Percentiles rank a stretch among this genome's conserved stretches.
phyloP scores from a whole-genome alignment of 225 moss, liverwort and hornwort genomes.

The Lunularia cruciata region DNA sequence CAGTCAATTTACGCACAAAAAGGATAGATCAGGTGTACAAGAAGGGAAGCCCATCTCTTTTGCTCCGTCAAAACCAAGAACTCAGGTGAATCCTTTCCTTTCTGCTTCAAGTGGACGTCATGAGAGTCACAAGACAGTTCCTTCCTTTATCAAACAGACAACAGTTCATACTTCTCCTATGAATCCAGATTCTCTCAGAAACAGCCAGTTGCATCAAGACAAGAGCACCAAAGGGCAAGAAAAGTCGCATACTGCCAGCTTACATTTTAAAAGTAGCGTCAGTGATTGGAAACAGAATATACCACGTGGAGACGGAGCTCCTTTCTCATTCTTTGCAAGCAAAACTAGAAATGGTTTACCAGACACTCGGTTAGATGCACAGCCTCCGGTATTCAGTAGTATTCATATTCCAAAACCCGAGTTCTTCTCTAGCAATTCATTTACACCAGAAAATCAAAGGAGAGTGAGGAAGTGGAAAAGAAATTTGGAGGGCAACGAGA shows the following conservation, averaged over 20 bases:
- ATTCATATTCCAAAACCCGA: background rate
- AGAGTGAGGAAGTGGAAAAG: conserved; percentile 23
- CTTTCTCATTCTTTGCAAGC: background rate
- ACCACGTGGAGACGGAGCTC: background rate
- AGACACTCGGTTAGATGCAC: background rate
- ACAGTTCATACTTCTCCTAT: background rate
- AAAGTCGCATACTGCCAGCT: background rate
- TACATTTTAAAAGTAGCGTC: background rate
- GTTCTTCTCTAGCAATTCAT: background rate
- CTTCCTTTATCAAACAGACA: background rate
- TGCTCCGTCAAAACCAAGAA: background rate
- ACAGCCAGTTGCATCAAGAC: background rate
- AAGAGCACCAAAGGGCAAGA: background rate
- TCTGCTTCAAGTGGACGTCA: background rate
- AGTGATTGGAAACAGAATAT: background rate
- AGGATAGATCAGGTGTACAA: background rate
- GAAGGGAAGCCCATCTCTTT: background rate
- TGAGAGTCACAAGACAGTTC: background rate
- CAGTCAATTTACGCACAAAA: background rate
- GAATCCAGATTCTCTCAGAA: background rate
- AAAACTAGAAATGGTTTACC: background rate
- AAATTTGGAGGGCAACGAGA: conserved; percentile 3
- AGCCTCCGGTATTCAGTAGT: background rate
- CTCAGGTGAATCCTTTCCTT: background rate
- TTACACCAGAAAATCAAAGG: background rate